A percentile compares a stretch with the other conserved stretches of the same genome.
Conservation (phyloP, 139 green algal species). For the Gonium pectorale region DNA sequence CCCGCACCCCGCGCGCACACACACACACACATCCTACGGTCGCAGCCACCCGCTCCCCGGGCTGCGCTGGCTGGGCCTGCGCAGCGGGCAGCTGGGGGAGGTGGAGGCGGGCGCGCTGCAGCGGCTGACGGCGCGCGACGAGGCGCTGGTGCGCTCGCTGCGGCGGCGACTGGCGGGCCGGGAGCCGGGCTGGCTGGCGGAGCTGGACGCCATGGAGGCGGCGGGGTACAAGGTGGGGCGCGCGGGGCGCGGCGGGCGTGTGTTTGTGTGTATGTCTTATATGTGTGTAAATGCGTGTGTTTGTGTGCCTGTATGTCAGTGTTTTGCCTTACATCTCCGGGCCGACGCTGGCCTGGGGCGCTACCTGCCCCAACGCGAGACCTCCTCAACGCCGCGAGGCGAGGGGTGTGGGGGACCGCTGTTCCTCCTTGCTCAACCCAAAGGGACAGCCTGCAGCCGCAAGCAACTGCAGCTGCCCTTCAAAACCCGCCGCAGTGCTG, state of each 20-base stretch:
- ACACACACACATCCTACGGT: conserved; percentile 11
- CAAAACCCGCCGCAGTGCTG: too few relatives aligned
- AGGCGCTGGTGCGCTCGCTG: conserved; percentile 85
- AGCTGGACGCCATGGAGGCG: conserved; percentile 71
- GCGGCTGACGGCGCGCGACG: conserved; percentile 12
- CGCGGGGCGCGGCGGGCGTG: conserved; percentile 44
- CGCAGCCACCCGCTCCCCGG: conserved; percentile 68
- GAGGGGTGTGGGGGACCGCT: too few relatives aligned
- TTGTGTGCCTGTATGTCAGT: too few relatives aligned
- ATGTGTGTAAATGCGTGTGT: too few relatives aligned
- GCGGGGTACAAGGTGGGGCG: conserved; percentile 64
- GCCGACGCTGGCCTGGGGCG: too few relatives aligned
- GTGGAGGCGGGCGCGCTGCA: conserved; percentile 59
- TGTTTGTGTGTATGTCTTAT: neutral
- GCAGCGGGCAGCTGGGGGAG: conserved; percentile 63
- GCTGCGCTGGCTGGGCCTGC: conserved; percentile 84
- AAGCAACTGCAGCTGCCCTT: too few relatives aligned
- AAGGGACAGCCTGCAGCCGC: too few relatives aligned
- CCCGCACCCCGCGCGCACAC: neutral
- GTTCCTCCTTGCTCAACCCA: too few relatives aligned
- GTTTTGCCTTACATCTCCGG: too few relatives aligned
- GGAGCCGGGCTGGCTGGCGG: conserved; percentile 67
- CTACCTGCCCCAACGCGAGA: too few relatives aligned
- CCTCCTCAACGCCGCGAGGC: too few relatives aligned
- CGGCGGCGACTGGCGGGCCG: conserved; percentile 67